Conservation (phyloP, 805 yeast genomes). For the Metschnikowia continentalis region DNA sequence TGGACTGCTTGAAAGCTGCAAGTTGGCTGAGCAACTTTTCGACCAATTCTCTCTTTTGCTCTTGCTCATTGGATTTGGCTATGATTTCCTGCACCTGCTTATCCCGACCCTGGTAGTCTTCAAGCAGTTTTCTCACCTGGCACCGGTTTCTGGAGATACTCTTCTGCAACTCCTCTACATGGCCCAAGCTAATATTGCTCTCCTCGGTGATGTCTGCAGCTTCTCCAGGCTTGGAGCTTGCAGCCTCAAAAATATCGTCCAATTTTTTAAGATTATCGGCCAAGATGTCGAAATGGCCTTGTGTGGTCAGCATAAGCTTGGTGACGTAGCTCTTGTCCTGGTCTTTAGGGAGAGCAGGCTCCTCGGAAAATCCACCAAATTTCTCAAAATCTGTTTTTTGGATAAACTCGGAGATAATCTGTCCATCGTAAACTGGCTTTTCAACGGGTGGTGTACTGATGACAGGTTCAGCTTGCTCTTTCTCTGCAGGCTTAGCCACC, state of each 20-base stretch:
- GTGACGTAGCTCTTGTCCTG: conserved; percentile 16
- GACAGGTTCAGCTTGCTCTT: neutral
- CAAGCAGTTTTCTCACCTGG: conserved; percentile 1
- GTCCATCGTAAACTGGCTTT: conserved; percentile 1
- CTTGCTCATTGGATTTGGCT: neutral
- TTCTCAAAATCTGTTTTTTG: conserved; percentile 5
- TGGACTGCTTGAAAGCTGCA: conserved; percentile 14
- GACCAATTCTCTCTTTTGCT: neutral
- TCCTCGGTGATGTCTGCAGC: conserved; percentile 12
- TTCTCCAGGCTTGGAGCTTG: conserved; percentile 3
- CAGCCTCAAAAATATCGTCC: conserved; percentile 13
- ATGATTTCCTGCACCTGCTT: conserved; percentile 8
- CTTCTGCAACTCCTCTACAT: conserved; percentile 10
- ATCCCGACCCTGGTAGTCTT: conserved; percentile 1
- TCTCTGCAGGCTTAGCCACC: neutral
- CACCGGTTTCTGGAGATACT: neutral
- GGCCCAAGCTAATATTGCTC: conserved; percentile 17
- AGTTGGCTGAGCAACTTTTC: conserved; percentile 28
- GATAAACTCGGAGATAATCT: conserved; percentile 5
- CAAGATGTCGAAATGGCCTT: conserved; percentile 24
- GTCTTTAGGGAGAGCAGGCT: conserved; percentile 4
- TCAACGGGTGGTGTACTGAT: neutral
- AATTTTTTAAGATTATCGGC: conserved; percentile 18
- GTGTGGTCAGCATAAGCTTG: conserved; percentile 23
- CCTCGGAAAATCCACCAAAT: conserved; percentile 18